Evolutionary conservation across 139 green algal genomes (phyloP).

Genomic region (Chloropicon primus): DNA sequence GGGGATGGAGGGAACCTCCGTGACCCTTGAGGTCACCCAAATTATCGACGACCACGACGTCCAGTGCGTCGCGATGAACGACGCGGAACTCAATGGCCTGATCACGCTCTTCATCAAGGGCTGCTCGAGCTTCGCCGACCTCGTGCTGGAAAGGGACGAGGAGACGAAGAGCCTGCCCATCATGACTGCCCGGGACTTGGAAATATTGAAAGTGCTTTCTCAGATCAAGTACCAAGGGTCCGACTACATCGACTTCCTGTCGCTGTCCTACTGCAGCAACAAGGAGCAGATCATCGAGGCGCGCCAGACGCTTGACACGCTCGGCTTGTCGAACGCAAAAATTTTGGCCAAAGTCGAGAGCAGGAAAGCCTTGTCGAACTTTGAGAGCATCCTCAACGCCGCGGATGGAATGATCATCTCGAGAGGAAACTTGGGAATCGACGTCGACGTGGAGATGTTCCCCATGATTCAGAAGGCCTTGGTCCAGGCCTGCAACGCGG

Average conservation of each 20-base stretch:
- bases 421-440: constrained; percentile 74
- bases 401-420: constrained; percentile 77
- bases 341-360: constrained; percentile 38
- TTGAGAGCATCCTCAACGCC: constrained; percentile 52
- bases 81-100: constrained; percentile 64
- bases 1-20: constrained; percentile 58
- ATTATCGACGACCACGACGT: constrained; percentile 39
- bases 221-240: constrained; percentile 1
- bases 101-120: constrained; percentile 86
- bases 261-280: constrained; percentile 50
- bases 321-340: constrained; percentile 49
- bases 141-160: background rate
- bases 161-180: constrained; percentile 31
- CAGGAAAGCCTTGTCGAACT: constrained; percentile 47
- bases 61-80: constrained; percentile 51
- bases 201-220: constrained; percentile 18
- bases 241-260: constrained; percentile 62
- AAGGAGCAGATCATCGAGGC: constrained; percentile 57
- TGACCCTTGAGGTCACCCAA: constrained; percentile 62
- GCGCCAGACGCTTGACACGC: constrained; percentile 50
- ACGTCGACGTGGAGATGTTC: constrained; percentile 79
- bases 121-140: constrained; percentile 22
- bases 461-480: constrained; percentile 59
- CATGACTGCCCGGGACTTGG: constrained; percentile 57
- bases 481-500: constrained; percentile 51